Conservation (phyloP, 306 rosid species). For the apple (Malus domestica) region DNA sequence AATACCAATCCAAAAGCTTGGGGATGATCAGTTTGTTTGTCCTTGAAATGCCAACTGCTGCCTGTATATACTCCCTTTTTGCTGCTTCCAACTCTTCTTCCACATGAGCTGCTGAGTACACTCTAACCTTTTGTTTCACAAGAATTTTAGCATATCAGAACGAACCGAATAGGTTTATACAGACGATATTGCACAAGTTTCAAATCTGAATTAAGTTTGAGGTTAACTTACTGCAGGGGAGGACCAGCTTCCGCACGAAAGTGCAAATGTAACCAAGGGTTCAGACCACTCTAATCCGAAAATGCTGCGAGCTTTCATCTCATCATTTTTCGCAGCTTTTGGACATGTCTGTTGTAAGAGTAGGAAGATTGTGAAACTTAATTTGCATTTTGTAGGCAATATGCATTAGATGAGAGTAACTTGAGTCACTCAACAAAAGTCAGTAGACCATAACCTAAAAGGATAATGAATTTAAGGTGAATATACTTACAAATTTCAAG, state of each 20-base stretch:
- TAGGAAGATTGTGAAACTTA: slow-evolving; percentile 11
- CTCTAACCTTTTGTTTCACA: slow-evolving; percentile 60
- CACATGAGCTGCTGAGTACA: slow-evolving; percentile 58
- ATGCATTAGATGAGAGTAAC: neutral
- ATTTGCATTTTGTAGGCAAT: neutral
- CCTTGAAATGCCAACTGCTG: slow-evolving; percentile 61
- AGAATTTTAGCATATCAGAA: neutral
- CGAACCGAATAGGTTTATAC: neutral
- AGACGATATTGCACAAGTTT: neutral
- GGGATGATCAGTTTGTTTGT: slow-evolving; percentile 59
- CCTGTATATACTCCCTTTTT: slow-evolving; percentile 69
- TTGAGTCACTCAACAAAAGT: neutral
- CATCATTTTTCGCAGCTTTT: slow-evolving; percentile 70
- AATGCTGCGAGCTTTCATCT: slow-evolving; percentile 61
- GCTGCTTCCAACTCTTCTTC: slow-evolving; percentile 77
- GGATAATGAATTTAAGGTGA: neutral
- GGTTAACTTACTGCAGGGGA: slow-evolving; percentile 82
- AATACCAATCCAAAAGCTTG: slow-evolving; percentile 83
- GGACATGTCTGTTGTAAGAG: slow-evolving; percentile 61
- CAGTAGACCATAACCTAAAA: neutral
- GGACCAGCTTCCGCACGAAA: slow-evolving; percentile 98
- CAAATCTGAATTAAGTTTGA: neutral
- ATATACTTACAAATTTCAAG: slow-evolving; percentile 73
- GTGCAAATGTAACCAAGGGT: slow-evolving; percentile 91
- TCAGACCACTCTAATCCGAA: slow-evolving; percentile 92